Base-by-base conservation (phyloP, 371 early-diverging fungal species). In the Haplosporangium sp. region DNA sequence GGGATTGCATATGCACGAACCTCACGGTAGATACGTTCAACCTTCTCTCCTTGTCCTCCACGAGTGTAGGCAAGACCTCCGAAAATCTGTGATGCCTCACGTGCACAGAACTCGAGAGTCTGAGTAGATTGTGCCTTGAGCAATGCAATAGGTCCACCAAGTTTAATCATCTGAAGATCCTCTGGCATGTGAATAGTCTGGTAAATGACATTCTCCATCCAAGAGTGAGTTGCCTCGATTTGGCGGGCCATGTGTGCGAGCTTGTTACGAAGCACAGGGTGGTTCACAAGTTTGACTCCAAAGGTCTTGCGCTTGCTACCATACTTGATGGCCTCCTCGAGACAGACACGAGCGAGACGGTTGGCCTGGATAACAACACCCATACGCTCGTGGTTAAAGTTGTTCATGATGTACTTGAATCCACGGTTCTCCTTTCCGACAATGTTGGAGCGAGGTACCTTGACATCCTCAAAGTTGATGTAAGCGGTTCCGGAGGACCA, bases 61-160 rank as follows among this genome's bases (percentile, higher is more conserved):
- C 96, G 90, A 27, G 94, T 90, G 76, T 95, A 95, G 3, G 94
- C 84, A 34, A 95, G 77, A 19, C 97, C 97, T 69, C 97, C 97
- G 88, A 96, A 95, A 77, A 96, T 95, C 83, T 96, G 97, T 2
- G 93, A 89, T 3, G 97, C 96, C 84, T 96, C 96, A 67, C 96
- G 89, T 34, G 96, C 95, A 73, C 94, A 94, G 82, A 76, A 95
- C 77, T 96, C 96, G 72, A 96, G 92, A 4, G 94, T 94, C 72
- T 92, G 95, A 0, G 97, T 94, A 8, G 91, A 71, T 83, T 95
- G 95, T 8, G 94, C 95, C 85, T 96, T 96, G 69, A 94, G 87
- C 61, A 96, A 73, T 6, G 96, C 96, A 86, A 95, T 94, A 17
- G 95, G 95, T 0, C 96, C 97, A 35, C 95, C 97, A 2, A 96